Base-by-base conservation (phyloP, 2,329 filamentous ascomycete genomes). In the Verticillium tricorpus region DNA sequence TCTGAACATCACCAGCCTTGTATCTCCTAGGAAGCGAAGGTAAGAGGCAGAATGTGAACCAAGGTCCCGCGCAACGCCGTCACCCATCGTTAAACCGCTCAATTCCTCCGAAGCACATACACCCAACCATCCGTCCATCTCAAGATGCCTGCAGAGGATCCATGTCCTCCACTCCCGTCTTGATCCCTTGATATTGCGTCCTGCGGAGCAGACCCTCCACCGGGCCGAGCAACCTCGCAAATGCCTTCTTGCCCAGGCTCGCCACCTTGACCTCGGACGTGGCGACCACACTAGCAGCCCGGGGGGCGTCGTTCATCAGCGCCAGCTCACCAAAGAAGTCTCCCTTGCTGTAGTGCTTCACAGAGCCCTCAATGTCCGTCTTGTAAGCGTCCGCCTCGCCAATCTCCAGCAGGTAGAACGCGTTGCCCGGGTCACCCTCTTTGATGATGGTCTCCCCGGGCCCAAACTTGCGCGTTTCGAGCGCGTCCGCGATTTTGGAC, bases 321-420 rank as follows among this genome's bases (percentile, higher is more conserved):
- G 95, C 95, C 64, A 99, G 82, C 78, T 99, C 95, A 65, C 95
- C 95, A 77, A 99, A 99, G 80, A 95, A 99, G 72, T 97, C 95
- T 34, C 95, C 95, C 77, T 96, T 95, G 66, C 82, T 84, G 76
- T 98, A 98, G 60, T 86, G 82, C 72, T 92, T 92, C 66, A 98
- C 89, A 2, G 89, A 82, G 63, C 85, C 81, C 25, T 87, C 82
- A 19, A 82, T 79, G 45, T 89, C 91, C n/a, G 85, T 82, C 78
- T 94, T 97, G 81, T 87, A 92, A 1, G 92, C 94, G 68, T 93
- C 89, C 9, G 93, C 94, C 72, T 94, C 89, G 50, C 95, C 95
- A 34, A 84, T 85, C 76, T 97, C 95, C 57, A 98, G 82, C 55
- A 98, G 86, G 77, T 91, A 99, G 77, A 99, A 98, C 1, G 91